Evolutionary conservation across 306 rosid species (phyloP).

Genomic region (Quercus gilva): DNA sequence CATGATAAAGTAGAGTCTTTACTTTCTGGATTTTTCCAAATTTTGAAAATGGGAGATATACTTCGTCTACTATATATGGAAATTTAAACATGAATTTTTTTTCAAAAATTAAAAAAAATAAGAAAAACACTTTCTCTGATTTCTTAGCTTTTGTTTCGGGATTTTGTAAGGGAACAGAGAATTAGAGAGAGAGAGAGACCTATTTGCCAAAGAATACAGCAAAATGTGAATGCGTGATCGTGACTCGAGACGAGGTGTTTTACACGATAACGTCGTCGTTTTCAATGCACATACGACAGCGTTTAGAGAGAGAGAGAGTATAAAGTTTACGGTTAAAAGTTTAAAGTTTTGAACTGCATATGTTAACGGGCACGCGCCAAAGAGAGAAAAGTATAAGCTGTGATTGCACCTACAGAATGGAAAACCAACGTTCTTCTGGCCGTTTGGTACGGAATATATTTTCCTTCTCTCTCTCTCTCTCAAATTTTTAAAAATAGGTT

Average conservation of each 20-base stretch:
- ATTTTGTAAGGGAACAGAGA: not conserved
- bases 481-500: no score
- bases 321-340: not conserved
- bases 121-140: not conserved
- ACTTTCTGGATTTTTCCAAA: no score
- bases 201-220: not conserved
- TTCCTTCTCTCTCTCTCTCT: no score
- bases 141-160: not conserved
- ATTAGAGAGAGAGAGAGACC: not conserved
- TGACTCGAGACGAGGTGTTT: not conserved
- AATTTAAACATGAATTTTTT: not conserved
- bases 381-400: not conserved
- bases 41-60: no score
- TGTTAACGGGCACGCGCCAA: not conserved
- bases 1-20: conserved; percentile 26
- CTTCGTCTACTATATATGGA: not conserved
- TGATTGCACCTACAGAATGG: not conserved
- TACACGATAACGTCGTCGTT: conserved; percentile 20
- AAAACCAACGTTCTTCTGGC: not conserved
- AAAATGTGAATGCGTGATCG: not conserved
- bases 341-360: not conserved
- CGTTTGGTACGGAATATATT: no score
- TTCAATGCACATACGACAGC: not conserved
- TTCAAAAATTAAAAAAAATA: not conserved
- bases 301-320: not conserved